These are phyloP conservation scores for Leishmania gerbilli DNA, from an alignment of 208 protist genomes.

Conservation along the genomic window DNA sequence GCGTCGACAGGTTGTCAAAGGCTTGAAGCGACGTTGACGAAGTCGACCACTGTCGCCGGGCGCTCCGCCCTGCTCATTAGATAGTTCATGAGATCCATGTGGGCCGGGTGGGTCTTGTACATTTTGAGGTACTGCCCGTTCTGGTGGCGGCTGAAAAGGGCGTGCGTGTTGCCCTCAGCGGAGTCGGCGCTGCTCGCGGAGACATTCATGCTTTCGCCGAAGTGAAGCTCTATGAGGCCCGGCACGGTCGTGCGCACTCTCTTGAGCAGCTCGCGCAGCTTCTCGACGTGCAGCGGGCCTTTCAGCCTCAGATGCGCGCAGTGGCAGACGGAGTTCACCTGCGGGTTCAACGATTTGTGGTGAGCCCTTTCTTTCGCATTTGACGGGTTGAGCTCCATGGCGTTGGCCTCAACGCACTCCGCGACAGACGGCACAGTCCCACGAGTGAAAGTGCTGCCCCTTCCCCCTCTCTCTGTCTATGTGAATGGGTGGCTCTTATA, in stretches of 20 bases:
- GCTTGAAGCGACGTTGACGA: conserved; percentile 45
- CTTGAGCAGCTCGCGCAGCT: conserved; percentile 34
- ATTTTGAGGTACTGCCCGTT: conserved; percentile 36
- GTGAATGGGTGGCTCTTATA: neutral
- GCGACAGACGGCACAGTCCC: too few relatives aligned
- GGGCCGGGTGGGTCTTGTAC: conserved; percentile 44
- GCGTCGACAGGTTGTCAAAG: conserved; percentile 23
- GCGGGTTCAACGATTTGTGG: conserved; percentile 29
- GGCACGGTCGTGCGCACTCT: conserved; percentile 34
- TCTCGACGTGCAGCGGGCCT: conserved; percentile 28
- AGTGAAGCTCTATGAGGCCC: conserved; percentile 67
- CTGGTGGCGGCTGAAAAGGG: conserved; percentile 50
- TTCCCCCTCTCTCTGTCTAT: neutral
- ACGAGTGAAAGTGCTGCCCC: neutral
- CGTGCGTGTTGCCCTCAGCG: conserved; percentile 47
- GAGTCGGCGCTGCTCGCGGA: conserved; percentile 39
- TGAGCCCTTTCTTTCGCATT: conserved; percentile 5
- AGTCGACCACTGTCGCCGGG: conserved; percentile 49
- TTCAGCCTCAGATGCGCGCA: conserved; percentile 45
- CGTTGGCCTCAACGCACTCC: neutral
- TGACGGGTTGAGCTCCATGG: conserved; percentile 15
- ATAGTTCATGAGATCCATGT: conserved; percentile 36
- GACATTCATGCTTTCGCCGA: conserved; percentile 46
- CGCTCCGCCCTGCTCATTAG: conserved; percentile 32
- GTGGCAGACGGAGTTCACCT: conserved; percentile 44